These are phyloP conservation scores for Raddia guianensis DNA, from an alignment of 176 grass and related monocot species.

Conservation along the genomic window DNA sequence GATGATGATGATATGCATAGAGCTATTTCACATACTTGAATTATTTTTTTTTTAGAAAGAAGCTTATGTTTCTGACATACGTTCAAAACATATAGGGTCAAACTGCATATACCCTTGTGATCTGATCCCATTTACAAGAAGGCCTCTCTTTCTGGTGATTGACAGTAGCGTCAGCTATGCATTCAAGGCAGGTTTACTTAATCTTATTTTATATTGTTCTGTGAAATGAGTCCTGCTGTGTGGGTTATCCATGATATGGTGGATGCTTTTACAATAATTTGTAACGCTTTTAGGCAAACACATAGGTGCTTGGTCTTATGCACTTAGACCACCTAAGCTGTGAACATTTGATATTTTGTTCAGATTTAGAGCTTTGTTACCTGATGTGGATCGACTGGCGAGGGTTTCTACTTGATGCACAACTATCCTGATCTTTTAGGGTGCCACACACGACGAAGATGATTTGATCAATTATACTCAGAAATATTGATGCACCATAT, in stretches of 20 bases:
- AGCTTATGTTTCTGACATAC: slow-evolving; percentile 42
- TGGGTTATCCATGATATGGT: slow-evolving; percentile 11
- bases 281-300: neutral
- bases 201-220: slow-evolving; percentile 35
- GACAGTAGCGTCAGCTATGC: slow-evolving; percentile 73
- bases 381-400: too few species aligned
- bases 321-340: neutral
- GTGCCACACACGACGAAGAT: too few species aligned
- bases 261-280: slow-evolving; percentile 5
- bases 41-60: slow-evolving; percentile 32
- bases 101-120: slow-evolving; percentile 88
- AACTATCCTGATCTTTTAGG: too few species aligned
- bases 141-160: slow-evolving; percentile 89
- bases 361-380: neutral
- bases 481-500: too few species aligned
- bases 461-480: too few species aligned
- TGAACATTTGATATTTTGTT: neutral
- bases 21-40: neutral
- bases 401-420: too few species aligned
- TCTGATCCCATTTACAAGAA: slow-evolving; percentile 97
- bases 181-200: slow-evolving; percentile 99
- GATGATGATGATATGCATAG: neutral
- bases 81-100: slow-evolving; percentile 61
- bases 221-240: neutral
- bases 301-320: slow-evolving; percentile 8